phyloP scores from a whole-genome alignment of 148 eudicot genomes.

The Rhododendron ferrugineum region DNA sequence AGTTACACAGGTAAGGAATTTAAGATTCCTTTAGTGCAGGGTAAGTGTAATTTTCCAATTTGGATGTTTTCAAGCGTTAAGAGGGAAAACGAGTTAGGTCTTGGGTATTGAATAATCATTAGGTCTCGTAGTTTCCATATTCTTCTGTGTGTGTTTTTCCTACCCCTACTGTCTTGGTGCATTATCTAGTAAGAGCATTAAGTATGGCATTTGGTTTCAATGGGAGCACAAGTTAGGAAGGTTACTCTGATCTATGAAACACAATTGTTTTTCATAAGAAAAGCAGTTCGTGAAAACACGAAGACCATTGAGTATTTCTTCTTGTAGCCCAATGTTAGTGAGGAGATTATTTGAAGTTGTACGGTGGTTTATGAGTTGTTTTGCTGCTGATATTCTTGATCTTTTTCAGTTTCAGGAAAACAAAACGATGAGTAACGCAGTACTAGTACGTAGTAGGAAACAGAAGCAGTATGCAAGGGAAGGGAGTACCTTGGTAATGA shows the following conservation, averaged over 20 bases:
- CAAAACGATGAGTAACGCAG: background rate
- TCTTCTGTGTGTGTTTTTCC: background rate
- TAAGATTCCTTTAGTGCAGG: background rate
- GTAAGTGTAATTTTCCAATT: background rate
- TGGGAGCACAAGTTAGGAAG: background rate
- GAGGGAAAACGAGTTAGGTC: background rate
- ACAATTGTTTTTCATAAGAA: background rate
- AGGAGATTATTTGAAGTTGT: background rate
- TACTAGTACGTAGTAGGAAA: background rate
- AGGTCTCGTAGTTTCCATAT: background rate
- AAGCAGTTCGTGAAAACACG: background rate
- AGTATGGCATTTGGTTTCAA: background rate
- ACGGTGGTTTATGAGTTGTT: background rate
- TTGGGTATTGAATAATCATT: background rate
- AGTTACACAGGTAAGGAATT: background rate
- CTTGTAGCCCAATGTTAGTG: background rate
- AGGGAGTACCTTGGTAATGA: conserved; percentile 47
- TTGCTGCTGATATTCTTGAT: background rate
- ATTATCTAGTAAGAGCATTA: background rate
- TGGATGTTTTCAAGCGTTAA: background rate
- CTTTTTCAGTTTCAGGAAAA: background rate
- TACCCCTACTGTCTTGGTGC: background rate
- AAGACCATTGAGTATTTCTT: background rate
- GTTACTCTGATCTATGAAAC: background rate
- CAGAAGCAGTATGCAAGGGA: background rate